These are phyloP conservation scores for Urochloa ruziziensis DNA, from an alignment of 176 grass and related monocot species.

Conservation along the genomic window DNA sequence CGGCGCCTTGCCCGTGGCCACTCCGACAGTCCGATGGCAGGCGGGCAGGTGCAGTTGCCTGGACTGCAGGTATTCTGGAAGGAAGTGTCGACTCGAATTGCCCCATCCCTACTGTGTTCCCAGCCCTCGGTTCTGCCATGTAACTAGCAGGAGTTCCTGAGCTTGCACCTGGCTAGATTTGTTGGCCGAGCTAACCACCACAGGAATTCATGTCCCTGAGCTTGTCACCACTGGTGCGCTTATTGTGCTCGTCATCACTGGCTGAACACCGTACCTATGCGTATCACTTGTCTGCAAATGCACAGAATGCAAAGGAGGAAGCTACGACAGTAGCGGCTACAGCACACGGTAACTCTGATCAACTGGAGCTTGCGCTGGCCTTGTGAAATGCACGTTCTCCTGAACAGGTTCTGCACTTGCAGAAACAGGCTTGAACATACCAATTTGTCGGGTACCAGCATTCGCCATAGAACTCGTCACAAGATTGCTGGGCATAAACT, in stretches of 20 bases:
- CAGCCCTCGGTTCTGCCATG: conserved; percentile 31
- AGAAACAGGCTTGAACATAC: conserved; percentile 35
- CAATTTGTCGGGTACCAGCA: conserved; percentile 24
- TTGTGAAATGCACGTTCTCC: conserved; percentile 46
- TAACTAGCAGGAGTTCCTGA: conserved; percentile 32
- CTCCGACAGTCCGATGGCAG: too few species aligned
- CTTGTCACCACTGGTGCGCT: conserved; percentile 14
- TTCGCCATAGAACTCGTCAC: background rate
- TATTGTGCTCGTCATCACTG: conserved; percentile 17
- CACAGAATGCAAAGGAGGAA: conserved; percentile 63
- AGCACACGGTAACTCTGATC: conserved; percentile 64
- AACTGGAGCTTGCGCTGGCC: conserved; percentile 31
- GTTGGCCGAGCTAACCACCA: conserved; percentile 32
- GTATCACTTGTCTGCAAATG: conserved; percentile 52
- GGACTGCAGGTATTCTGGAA: conserved; percentile 34
- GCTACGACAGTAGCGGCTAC: conserved; percentile 58
- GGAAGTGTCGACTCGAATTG: conserved; percentile 42
- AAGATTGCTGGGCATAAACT: conserved; percentile 40
- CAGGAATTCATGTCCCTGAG: conserved; percentile 38
- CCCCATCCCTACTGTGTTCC: conserved; percentile 13
- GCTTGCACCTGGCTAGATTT: conserved; percentile 32
- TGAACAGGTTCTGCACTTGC: conserved; percentile 31
- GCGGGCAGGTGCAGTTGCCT: conserved; percentile 16
- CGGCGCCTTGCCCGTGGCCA: too few species aligned
- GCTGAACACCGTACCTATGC: conserved; percentile 38